Percentiles rank a stretch among this genome's conserved stretches.
These are phyloP conservation scores for Pythium graminicola DNA, from an alignment of 352 stramenopile genomes.

Conservation along the genomic window DNA sequence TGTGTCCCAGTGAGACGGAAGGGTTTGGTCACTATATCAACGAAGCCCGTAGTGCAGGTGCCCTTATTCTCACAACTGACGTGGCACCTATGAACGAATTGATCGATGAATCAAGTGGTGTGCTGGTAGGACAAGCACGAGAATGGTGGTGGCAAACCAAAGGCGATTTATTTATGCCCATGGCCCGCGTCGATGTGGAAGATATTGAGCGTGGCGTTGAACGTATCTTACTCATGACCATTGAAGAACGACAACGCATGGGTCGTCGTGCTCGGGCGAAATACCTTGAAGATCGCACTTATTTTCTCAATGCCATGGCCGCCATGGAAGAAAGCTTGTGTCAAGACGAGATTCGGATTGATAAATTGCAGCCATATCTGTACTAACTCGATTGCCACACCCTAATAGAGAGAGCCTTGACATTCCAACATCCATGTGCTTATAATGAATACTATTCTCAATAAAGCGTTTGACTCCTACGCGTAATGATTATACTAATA, in stretches of 20 bases:
- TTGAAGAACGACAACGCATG: slow-evolving; percentile 71
- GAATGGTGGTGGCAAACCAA: slow-evolving; percentile 79
- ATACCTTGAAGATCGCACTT: slow-evolving; percentile 72
- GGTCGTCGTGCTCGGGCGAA: slow-evolving; percentile 54
- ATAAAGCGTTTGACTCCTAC: too few relatives aligned
- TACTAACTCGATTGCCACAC: slow-evolving; percentile 30
- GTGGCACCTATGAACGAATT: slow-evolving; percentile 84
- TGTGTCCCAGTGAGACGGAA: slow-evolving; percentile 72
- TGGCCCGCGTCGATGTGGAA: slow-evolving; percentile 49
- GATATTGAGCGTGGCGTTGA: slow-evolving; percentile 67
- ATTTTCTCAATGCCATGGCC: slow-evolving; percentile 77
- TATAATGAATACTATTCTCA: too few relatives aligned
- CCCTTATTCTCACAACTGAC: slow-evolving; percentile 69
- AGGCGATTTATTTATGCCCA: slow-evolving; percentile 78
- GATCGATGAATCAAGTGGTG: slow-evolving; percentile 58
- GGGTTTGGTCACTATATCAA: slow-evolving; percentile 86
- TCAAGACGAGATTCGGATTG: slow-evolving; percentile 70
- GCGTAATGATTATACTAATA: too few relatives aligned
- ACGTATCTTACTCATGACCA: slow-evolving; percentile 58
- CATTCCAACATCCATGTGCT: too few relatives aligned
- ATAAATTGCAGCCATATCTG: slow-evolving; percentile 69
- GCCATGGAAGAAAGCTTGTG: slow-evolving; percentile 71
- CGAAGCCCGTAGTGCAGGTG: slow-evolving; percentile 64
- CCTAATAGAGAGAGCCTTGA: neutral
- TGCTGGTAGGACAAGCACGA: slow-evolving; percentile 52